Conservation (phyloP, 2,329 filamentous ascomycete genomes). For the Penicillium janthinellum region DNA sequence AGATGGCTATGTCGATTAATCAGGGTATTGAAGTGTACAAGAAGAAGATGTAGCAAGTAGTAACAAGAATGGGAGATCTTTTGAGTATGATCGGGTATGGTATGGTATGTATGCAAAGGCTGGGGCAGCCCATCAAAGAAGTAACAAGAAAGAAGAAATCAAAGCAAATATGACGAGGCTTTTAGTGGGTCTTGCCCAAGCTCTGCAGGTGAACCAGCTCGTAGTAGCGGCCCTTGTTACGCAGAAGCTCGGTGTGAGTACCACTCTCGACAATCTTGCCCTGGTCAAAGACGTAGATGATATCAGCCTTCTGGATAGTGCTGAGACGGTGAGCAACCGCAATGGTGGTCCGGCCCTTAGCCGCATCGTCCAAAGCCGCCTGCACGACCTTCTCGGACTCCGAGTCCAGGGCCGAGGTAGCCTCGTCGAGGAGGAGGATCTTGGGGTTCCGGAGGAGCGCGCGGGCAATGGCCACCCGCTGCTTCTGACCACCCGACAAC, state of each 20-base stretch:
- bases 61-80: neutral
- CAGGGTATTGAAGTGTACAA: neutral
- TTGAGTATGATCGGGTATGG: neutral
- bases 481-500: conserved; percentile 89
- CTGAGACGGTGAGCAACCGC: conserved; percentile 89
- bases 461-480: conserved; percentile 89
- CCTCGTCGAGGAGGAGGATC: conserved; percentile 81
- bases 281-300: conserved; percentile 96
- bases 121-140: neutral
- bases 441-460: conserved; percentile 89
- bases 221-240: conserved; percentile 69
- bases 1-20: neutral
- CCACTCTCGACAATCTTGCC: conserved; percentile 84
- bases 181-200: conserved; percentile 59
- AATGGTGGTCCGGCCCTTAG: conserved; percentile 84
- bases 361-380: conserved; percentile 75
- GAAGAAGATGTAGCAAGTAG: neutral
- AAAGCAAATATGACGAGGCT: neutral
- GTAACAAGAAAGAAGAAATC: conserved; percentile 4
- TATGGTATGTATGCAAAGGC: neutral
- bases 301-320: conserved; percentile 91
- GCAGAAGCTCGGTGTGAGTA: conserved; percentile 73
- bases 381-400: conserved; percentile 60
- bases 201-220: conserved; percentile 81
- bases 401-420: conserved; percentile 57